These are phyloP conservation scores for Hanseniaspora guilliermondii DNA, from an alignment of 805 yeast genomes.

Conservation along the genomic window DNA sequence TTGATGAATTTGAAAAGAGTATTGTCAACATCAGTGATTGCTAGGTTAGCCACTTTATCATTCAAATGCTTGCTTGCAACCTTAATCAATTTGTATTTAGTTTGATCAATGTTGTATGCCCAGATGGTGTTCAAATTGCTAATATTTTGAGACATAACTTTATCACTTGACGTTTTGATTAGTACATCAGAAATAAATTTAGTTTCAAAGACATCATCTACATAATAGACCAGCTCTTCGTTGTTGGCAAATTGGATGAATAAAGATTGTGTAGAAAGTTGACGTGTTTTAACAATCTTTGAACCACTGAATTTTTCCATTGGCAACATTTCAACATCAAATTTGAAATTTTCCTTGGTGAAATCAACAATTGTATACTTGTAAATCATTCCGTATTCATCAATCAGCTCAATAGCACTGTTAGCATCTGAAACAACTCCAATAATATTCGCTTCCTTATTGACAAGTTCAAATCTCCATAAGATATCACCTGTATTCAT, in stretches of 20 bases:
- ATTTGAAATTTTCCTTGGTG: background rate
- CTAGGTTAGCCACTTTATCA: slow-evolving; percentile 44
- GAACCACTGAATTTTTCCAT: background rate
- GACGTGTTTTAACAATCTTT: background rate
- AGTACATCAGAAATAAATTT: slow-evolving; percentile 16
- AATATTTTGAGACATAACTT: slow-evolving; percentile 21
- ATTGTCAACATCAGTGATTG: slow-evolving; percentile 55
- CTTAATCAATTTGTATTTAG: slow-evolving; percentile 31
- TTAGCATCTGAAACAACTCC: slow-evolving; percentile 19
- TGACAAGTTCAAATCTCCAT: slow-evolving; percentile 31
- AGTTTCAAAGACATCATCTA: background rate
- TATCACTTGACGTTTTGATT: slow-evolving; percentile 19
- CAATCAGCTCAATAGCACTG: slow-evolving; percentile 19
- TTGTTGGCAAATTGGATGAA: slow-evolving; percentile 17
- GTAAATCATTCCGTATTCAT: slow-evolving; percentile 24
- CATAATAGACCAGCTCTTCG: slow-evolving; percentile 14
- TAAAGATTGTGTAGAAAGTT: slow-evolving; percentile 14
- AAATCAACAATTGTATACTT: slow-evolving; percentile 15
- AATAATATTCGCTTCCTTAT: slow-evolving; percentile 15
- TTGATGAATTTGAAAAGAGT: slow-evolving; percentile 69
- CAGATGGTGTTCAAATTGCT: slow-evolving; percentile 28
- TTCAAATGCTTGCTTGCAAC: slow-evolving; percentile 31
- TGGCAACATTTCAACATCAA: background rate
- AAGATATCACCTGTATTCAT: slow-evolving; percentile 29
- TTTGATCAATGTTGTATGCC: slow-evolving; percentile 24